These are phyloP conservation scores for Pyrenochaeta sp. DNA, from an alignment of 2,329 filamentous ascomycete species.

Conservation along the genomic window DNA sequence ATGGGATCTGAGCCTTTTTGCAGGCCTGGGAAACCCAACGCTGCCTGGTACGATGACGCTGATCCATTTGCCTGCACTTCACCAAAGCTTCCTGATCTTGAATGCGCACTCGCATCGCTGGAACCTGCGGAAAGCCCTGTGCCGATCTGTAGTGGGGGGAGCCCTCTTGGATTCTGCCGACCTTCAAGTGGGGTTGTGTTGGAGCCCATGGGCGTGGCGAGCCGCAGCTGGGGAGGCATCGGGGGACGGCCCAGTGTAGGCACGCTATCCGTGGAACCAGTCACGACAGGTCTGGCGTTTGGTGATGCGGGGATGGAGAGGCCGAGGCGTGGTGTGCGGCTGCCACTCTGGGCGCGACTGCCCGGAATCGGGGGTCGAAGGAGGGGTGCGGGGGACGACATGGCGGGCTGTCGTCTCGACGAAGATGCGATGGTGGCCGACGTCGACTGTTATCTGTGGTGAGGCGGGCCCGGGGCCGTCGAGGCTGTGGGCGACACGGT, in stretches of 20 bases:
- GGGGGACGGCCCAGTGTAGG: conserved; percentile 61
- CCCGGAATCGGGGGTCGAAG: conserved; percentile 84
- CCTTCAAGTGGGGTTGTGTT: conserved; percentile 75
- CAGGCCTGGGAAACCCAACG: conserved; percentile 79
- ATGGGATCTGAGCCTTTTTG: conserved; percentile 78
- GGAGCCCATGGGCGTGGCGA: conserved; percentile 88
- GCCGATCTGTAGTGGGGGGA: conserved; percentile 62
- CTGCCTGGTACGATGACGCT: conserved; percentile 81
- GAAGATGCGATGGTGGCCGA: conserved; percentile 31
- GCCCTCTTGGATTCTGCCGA: conserved; percentile 60
- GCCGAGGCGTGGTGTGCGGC: conserved; percentile 78
- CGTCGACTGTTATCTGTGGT: conserved; percentile 26
- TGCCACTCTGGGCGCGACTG: conserved; percentile 62
- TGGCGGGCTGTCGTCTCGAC: conserved; percentile 53
- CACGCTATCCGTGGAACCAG: conserved; percentile 55
- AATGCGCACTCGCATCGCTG: conserved; percentile 83
- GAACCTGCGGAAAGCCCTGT: conserved; percentile 71
- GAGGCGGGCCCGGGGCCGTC: neutral
- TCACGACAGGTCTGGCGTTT: conserved; percentile 79
- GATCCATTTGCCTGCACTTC: conserved; percentile 82
- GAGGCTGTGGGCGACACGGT: neutral
- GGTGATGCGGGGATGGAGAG: conserved; percentile 90
- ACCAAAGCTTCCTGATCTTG: conserved; percentile 83
- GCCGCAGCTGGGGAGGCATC: conserved; percentile 75
- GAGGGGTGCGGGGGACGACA: conserved; percentile 80